Base-by-base conservation (phyloP, 192 early-diverging fungal genomes). In the Coemansia sp. region DNA sequence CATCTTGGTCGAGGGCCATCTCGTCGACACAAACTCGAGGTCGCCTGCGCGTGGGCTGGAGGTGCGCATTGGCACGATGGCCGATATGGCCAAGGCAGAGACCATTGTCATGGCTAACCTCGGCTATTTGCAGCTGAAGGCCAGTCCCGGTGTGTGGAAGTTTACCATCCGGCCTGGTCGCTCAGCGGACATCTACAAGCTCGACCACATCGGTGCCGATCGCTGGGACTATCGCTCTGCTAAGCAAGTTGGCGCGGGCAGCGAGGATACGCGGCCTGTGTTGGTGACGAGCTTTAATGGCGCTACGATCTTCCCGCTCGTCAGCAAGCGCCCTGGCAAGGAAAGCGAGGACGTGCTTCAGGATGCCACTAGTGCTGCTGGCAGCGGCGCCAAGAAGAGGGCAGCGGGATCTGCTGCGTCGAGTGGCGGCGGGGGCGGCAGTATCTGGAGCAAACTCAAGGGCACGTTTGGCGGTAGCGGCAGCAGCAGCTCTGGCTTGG, bases 51-150 rank as follows among this genome's bases (percentile, higher is more conserved):
- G 96, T 14, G 96, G 96, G 0, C 85, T 94, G 11, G 95, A 99
- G 73, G 93, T 96, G 43, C 84, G 91, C 20, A 88, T 99, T 15
- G 94, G 92, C 9, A 94, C 93, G 29, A 69, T 76, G 0, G 61
- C 68, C 1, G 53, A 86, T 7, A 86, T 88, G 10, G 84, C 82
- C 3, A 85, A 91, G 40, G 88, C 90, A 1, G 97, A 96, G 65
- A 99, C 96, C 4, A 94, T 97, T 42, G 94, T 97, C 1, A 99
- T 99, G 97, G 94, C 94, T n/a, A 99, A 99, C 42, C 85, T 96
- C 15, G 97, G 97, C 3, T 99, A 99, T 67, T 79, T 99, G 58
- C 97, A 99, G 77, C 86, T 99, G 53, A 94, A 96, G 73, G 95
- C 95, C 5, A 88, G 88, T 62, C 94, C 96, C 9, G 96, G 96